Evolutionary conservation across 179 eudicot genomes (phyloP).

Genomic region (Spinacia oleracea): DNA sequence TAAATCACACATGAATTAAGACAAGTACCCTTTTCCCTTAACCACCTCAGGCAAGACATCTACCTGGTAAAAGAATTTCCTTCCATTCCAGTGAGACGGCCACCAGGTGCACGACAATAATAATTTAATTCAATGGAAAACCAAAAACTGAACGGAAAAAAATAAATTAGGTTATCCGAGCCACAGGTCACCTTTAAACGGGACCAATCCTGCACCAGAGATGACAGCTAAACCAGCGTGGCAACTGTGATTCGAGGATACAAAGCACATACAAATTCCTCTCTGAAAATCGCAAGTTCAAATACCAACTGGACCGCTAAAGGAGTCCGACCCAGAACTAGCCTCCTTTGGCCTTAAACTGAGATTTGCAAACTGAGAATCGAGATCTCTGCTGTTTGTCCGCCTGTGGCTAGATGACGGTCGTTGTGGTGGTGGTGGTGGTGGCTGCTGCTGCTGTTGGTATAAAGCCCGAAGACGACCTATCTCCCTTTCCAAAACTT

Average conservation of each 20-base stretch:
- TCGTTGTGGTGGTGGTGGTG: constrained; percentile 47
- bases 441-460: constrained; percentile 46
- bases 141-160: constrained; percentile 6
- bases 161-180: constrained; percentile 29
- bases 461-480: constrained; percentile 65
- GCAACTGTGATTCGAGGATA: constrained; percentile 22
- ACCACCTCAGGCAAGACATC: constrained; percentile 57
- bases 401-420: constrained; percentile 69
- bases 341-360: constrained; percentile 64
- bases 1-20: constrained; percentile 30
- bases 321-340: constrained; percentile 48
- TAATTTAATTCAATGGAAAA: constrained; percentile 25
- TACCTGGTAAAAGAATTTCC: constrained; percentile 24
- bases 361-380: constrained; percentile 69
- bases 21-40: constrained; percentile 27
- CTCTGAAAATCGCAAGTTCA: constrained; percentile 29
- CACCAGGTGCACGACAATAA: constrained; percentile 46
- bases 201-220: constrained; percentile 17
- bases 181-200: constrained; percentile 24
- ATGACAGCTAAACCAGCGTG: constrained; percentile 23
- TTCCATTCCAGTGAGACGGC: constrained; percentile 32
- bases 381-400: constrained; percentile 71
- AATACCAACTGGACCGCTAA: constrained; percentile 58
- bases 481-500: constrained; percentile 83
- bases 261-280: background rate